phyloP scores from a whole-genome alignment of 2,329 filamentous ascomycete genomes.

The Fonsecaea nubica region DNA sequence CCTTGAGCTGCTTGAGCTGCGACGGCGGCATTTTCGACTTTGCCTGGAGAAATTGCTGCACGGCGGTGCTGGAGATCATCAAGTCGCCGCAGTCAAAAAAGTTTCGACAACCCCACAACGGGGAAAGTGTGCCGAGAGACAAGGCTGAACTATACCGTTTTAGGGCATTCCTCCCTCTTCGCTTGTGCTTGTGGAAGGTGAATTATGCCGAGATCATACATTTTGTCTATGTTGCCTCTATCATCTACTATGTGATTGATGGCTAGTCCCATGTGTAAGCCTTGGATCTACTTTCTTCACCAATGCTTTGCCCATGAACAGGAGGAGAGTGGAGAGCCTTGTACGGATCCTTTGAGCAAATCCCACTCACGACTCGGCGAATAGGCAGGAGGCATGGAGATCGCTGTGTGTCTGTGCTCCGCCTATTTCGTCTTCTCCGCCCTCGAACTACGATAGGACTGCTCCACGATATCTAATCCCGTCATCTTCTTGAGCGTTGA shows the following conservation, averaged over 20 bases:
- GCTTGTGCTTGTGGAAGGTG: neutral
- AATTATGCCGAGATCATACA: too few relatives aligned
- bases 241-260: too few relatives aligned
- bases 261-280: too few relatives aligned
- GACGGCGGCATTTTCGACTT: conserved; percentile 78
- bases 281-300: too few relatives aligned
- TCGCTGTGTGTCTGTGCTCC: neutral
- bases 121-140: neutral
- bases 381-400: too few relatives aligned
- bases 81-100: conserved; percentile 18
- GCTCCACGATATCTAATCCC: conserved; percentile 25
- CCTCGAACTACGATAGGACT: conserved; percentile 15
- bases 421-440: conserved; percentile 17
- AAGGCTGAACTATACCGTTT: neutral
- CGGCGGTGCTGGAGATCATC: neutral
- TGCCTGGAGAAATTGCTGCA: neutral
- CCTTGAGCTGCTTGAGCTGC: conserved; percentile 93
- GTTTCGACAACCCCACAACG: neutral
- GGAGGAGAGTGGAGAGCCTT: too few relatives aligned
- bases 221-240: too few relatives aligned
- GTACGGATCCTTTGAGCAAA: too few relatives aligned
- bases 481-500: conserved; percentile 23
- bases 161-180: neutral
- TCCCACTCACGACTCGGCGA: too few relatives aligned
- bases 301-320: too few relatives aligned